A percentile compares a stretch with the other conserved stretches of the same genome.
Evolutionary conservation across 2,329 filamentous ascomycete species (phyloP).

Genomic region (Onygenales sp.): DNA sequence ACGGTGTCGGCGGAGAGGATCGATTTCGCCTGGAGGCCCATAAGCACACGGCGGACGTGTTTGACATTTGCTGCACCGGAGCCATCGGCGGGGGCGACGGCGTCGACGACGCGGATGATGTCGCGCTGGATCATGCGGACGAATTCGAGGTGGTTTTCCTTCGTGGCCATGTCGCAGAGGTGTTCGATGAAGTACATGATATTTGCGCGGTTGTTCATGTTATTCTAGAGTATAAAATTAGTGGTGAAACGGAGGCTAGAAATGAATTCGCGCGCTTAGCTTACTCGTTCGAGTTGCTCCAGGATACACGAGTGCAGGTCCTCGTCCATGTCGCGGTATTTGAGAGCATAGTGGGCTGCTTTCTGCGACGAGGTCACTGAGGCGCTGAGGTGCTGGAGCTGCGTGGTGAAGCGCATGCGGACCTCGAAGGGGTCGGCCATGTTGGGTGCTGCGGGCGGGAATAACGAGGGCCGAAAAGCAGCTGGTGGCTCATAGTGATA

Average conservation of each 20-base stretch:
- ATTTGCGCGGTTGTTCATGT: constrained; percentile 94
- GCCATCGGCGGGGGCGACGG: constrained; percentile 77
- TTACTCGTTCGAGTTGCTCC: constrained; percentile 79
- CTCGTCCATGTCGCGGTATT: constrained; percentile 89
- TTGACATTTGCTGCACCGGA: constrained; percentile 89
- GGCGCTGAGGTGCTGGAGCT: constrained; percentile 84
- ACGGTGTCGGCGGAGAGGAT: constrained; percentile 69
- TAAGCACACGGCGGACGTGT: constrained; percentile 73
- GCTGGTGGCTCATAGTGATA: neutral
- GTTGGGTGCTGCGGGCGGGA: constrained; percentile 25
- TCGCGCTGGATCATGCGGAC: constrained; percentile 92
- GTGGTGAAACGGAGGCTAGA: neutral
- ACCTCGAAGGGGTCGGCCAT: constrained; percentile 93
- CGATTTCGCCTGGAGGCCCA: constrained; percentile 58
- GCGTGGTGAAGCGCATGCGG: constrained; percentile 88
- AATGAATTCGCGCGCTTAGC: constrained; percentile 13
- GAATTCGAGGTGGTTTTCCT: constrained; percentile 68
- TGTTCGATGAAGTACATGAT: constrained; percentile 99
- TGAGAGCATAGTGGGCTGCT: constrained; percentile 88
- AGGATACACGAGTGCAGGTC: constrained; percentile 95
- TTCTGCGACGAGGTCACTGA: constrained; percentile 83
- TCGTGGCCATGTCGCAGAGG: constrained; percentile 75
- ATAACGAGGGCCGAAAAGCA: neutral
- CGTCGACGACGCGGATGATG: constrained; percentile 82
- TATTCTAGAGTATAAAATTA: constrained; percentile 48